A percentile compares a stretch with the other conserved stretches of the same genome.
Evolutionary conservation across 257 asterid species (phyloP).

Genomic region (Solanum pennellii): DNA sequence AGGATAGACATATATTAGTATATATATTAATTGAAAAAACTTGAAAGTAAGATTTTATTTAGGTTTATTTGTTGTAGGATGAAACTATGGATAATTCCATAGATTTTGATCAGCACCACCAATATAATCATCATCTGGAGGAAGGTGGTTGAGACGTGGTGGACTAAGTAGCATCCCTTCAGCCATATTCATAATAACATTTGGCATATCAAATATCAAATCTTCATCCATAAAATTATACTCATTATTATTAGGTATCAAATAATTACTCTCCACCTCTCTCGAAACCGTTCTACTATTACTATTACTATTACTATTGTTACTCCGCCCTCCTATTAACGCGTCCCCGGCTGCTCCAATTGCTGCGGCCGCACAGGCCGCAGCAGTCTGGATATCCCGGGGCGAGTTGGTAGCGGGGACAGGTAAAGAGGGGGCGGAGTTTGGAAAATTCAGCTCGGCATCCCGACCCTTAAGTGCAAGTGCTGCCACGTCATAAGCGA

Average conservation of each 20-base stretch:
- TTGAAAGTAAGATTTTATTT: background rate
- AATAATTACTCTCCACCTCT: background rate
- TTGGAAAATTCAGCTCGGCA: conserved; percentile 44
- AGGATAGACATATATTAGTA: background rate
- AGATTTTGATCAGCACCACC: conserved; percentile 21
- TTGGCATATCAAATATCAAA: conserved; percentile 64
- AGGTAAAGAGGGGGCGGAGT: conserved; percentile 39
- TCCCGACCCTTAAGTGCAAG: conserved; percentile 40
- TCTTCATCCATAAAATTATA: conserved; percentile 49
- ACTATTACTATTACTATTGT: too few relatives aligned
- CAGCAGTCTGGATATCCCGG: conserved; percentile 53
- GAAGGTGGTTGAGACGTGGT: conserved; percentile 25
- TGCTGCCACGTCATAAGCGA: conserved; percentile 53
- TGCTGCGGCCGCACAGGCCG: conserved; percentile 57
- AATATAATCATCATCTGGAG: conserved; percentile 12
- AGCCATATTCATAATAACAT: conserved; percentile 55
- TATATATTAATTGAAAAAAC: background rate
- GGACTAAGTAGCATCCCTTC: conserved; percentile 74
- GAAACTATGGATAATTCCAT: conserved; percentile 34
- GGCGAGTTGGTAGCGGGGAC: conserved; percentile 49
- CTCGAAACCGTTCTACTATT: background rate
- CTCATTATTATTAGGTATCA: conserved; percentile 3
- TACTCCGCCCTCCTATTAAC: background rate
- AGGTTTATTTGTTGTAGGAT: background rate
- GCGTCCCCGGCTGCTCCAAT: conserved; percentile 58